Conservation (phyloP, 805 yeast genomes). For the Yamadazyma endophytica region DNA sequence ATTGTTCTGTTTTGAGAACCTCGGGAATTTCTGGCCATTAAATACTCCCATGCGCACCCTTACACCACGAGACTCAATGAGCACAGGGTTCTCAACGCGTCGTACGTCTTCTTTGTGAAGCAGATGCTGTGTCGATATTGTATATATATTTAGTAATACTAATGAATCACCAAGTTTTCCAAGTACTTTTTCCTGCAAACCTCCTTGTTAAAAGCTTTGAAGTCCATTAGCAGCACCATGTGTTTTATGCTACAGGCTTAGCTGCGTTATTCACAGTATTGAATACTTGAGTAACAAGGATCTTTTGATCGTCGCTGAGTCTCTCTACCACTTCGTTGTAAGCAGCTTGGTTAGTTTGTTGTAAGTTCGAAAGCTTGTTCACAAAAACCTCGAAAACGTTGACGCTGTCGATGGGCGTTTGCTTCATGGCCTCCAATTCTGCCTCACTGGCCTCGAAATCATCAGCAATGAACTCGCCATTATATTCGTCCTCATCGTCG, state of each 20-base stretch:
- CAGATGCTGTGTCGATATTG: too few relatives aligned
- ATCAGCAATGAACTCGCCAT: constrained; percentile 25
- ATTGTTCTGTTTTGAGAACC: too few relatives aligned
- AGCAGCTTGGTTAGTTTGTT: constrained; percentile 41
- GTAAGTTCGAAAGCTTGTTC: constrained; percentile 46
- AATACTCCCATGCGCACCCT: too few relatives aligned
- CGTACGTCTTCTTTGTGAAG: too few relatives aligned
- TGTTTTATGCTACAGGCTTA: background rate
- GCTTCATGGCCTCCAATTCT: constrained; percentile 75
- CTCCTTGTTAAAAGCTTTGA: too few relatives aligned
- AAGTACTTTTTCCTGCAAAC: too few relatives aligned
- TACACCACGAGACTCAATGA: too few relatives aligned
- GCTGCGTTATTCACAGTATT: constrained; percentile 5
- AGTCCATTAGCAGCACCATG: too few relatives aligned
- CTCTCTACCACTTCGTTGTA: constrained; percentile 48
- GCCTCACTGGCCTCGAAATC: constrained; percentile 61
- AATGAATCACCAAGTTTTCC: too few relatives aligned
- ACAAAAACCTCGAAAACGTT: constrained; percentile 69
- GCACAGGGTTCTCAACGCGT: too few relatives aligned
- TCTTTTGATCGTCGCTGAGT: constrained; percentile 31
- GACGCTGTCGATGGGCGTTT: constrained; percentile 72
- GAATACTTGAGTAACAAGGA: constrained; percentile 12
- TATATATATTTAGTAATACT: too few relatives aligned
- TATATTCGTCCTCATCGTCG: constrained; percentile 25
- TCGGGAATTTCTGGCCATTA: too few relatives aligned